Evolutionary conservation across 2,329 filamentous ascomycete genomes (phyloP), one percentile per base, ranked within the genome.

Genomic region (Talaromyces marneffei): DNA sequence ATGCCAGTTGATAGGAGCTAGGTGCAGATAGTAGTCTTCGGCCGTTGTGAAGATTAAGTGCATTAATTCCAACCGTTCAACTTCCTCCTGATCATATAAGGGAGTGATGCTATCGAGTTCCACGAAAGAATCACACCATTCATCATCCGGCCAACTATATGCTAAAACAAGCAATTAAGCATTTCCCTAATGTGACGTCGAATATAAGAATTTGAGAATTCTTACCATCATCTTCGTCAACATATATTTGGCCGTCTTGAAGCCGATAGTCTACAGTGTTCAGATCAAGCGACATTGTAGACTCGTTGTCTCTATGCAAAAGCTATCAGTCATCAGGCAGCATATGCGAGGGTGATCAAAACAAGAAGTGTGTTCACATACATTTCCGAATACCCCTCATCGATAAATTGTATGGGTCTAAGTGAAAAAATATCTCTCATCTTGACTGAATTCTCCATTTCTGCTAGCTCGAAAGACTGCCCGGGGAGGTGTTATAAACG

Each of bases 281-380:
- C 16, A 66, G 63, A 9, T 60, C 61, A 18, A 71, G 48, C 7
- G 69, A 70, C 20, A 64, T 62, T 14, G 68, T 70, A 40, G 59
- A 63, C 27, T 50, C 54, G 16, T 50, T 52, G 12, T 62, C 56
- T 20, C 56, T 59, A 14, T 12, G 2, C n/a, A 29, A 18, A 39
- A 35, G 40, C 8, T 29, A 35, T 62, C 48, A 62, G 40, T 37
- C 25, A 54, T 14, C 9, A 44, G 48, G 27, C 14, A 48, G 9
- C 2, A 39, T 52, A 18, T 14, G 12, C 10, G 6, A 3, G 20
- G 14, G 3, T 14, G 16, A 10, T n/a, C 14, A 20, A 23, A 23
- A 33, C 33, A 25, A 9, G 44, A 35, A 29, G 2, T 25, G 20
- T 2, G 12, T 2, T 40, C 4, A 48, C 56, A 0, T 10, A 62